Evolutionary conservation across 1,284 basidiomycete species (phyloP), one percentile per base, ranked within the genome.

Genomic region (Cerrena zonata): DNA sequence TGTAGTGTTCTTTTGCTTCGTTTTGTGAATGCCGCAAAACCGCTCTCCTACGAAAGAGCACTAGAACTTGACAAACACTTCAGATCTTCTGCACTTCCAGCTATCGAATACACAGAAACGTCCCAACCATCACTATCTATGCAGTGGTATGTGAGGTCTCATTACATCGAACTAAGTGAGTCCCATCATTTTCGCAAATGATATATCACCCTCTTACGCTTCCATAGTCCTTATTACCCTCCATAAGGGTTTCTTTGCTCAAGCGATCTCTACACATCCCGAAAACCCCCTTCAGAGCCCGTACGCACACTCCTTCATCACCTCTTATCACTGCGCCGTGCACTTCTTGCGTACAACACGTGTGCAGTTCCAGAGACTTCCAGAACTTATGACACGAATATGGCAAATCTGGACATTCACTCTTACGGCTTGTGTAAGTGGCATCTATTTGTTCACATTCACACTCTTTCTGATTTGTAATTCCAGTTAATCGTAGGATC

Each of bases 101-200:
- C 56, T 12, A 48, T 53, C 13, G 59, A 63, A 23, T 54, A 51
- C n/a, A 39, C 39, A 15, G 47, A 53, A 40, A 51, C 60, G 34
- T 51, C 61, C 5, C 53, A 55, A 27, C 69, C 67, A 11, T 63
- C 71, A 4, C 58, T 63, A 5, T 71, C 72, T 10, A 77, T 79
- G 74, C 69, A 67, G 18, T 61, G 56, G 11, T 77, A 71, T 55
- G 69, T 71, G 11, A 67, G 71, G 22, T 72, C 71, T 4, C 72
- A 77, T 56, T 74, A 77, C 58, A 68, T 68, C 37, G 74, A 75
- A 53, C 64, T 78, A 43, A 69, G 77, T 78, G 55, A 52, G 69
- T 48, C 37, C 25, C 42, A n/a, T 10, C 15, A 22, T n/a, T 21
- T 19, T 38, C 26, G 10, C 10, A 4, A 15, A 36, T n/a, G 18